These are phyloP conservation scores for Podospora anserina DNA, from an alignment of 495 filamentous ascomycete genomes.

Conservation along the genomic window DNA sequence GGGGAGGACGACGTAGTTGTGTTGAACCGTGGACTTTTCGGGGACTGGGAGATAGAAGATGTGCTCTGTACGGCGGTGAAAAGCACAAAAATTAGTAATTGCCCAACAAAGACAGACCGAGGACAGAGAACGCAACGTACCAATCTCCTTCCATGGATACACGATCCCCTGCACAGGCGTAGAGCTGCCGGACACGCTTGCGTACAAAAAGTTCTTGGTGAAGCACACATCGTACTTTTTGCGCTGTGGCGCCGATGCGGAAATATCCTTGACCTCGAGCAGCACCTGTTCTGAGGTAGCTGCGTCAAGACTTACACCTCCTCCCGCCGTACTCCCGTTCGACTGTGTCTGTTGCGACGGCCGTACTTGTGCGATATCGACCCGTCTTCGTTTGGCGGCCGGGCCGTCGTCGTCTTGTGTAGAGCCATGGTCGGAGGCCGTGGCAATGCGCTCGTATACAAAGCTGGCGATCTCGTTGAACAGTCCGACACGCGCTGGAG, in stretches of 20 bases:
- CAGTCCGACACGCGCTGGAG: conserved; percentile 42
- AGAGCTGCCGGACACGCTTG: conserved; percentile 60
- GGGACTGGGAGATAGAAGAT: conserved; percentile 81
- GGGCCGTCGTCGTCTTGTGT: conserved; percentile 32
- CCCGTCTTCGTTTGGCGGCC: conserved; percentile 47
- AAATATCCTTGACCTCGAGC: conserved; percentile 67
- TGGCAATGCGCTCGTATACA: conserved; percentile 41
- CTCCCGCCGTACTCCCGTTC: conserved; percentile 12
- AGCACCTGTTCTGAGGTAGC: conserved; percentile 49
- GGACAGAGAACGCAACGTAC: conserved; percentile 46
- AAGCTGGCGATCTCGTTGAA: conserved; percentile 55
- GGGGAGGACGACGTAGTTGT: conserved; percentile 86
- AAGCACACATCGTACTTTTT: conserved; percentile 89
- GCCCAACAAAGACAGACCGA: not conserved
- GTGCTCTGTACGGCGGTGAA: conserved; percentile 54
- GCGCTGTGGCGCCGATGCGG: conserved; percentile 74
- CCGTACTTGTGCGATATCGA: conserved; percentile 40
- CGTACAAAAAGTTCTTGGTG: conserved; percentile 62
- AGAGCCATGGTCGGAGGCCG: conserved; percentile 23
- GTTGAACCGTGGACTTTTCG: conserved; percentile 82
- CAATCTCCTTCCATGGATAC: conserved; percentile 67
- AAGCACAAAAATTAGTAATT: not conserved
- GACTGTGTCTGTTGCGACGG: conserved; percentile 20
- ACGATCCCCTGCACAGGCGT: conserved; percentile 65
- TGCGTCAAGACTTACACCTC: conserved; percentile 23